These are phyloP conservation scores for Acacia acuminata DNA, from an alignment of 306 rosid genomes.

Conservation along the genomic window DNA sequence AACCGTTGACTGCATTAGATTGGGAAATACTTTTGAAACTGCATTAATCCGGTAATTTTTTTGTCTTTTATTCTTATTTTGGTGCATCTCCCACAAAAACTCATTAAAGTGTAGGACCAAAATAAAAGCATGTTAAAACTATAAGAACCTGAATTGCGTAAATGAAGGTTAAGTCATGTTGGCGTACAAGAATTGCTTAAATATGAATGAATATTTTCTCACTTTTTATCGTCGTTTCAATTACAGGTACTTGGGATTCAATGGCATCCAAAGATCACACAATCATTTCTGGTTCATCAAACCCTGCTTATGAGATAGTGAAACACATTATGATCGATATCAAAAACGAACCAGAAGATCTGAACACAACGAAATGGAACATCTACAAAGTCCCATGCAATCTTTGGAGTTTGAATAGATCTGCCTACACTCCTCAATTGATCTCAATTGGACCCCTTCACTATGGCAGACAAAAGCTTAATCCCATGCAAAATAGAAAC, in stretches of 20 bases:
- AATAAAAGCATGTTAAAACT: too few relatives aligned
- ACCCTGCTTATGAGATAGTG: constrained; percentile 24
- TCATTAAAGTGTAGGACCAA: too few relatives aligned
- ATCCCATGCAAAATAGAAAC: constrained; percentile 19
- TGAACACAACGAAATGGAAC: constrained; percentile 18
- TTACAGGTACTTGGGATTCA: not conserved
- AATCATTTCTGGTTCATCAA: too few relatives aligned
- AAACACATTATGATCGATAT: constrained; percentile 34
- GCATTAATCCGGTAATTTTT: too few relatives aligned
- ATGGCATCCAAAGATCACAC: not conserved
- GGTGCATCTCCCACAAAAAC: too few relatives aligned
- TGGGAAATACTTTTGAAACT: too few relatives aligned
- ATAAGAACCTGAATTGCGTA: too few relatives aligned
- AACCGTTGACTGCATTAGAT: too few relatives aligned
- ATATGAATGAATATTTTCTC: not conserved
- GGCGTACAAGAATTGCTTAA: too few relatives aligned
- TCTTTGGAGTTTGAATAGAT: constrained; percentile 36
- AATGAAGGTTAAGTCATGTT: too few relatives aligned
- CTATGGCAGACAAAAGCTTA: not conserved
- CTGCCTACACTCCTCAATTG: not conserved
- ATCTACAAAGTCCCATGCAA: constrained; percentile 48
- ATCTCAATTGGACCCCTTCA: constrained; percentile 49
- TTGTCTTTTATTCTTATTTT: too few relatives aligned
- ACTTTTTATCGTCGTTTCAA: not conserved
- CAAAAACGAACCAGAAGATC: not conserved